Conservation (phyloP, 192 early-diverging fungal genomes). For the Chytriomyces sp. region DNA sequence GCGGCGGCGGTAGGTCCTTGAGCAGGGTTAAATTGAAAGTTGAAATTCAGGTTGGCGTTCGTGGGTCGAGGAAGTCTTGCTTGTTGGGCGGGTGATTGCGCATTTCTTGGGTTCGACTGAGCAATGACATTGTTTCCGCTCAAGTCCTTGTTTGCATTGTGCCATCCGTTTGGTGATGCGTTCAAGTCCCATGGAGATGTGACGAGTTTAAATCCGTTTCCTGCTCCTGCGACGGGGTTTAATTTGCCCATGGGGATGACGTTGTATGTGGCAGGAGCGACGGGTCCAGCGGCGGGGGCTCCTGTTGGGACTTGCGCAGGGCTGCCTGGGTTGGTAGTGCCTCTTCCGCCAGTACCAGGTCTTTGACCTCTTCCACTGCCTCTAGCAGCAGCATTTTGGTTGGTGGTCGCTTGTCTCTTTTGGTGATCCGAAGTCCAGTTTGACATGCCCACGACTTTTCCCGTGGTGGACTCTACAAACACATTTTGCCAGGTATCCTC, state of each 20-base stretch:
- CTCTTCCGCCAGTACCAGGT: neutral
- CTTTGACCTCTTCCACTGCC: neutral
- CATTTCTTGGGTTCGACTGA: slow-evolving; percentile 27
- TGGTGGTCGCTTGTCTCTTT: neutral
- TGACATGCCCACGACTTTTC: slow-evolving; percentile 11
- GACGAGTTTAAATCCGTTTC: slow-evolving; percentile 33
- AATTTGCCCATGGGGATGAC: slow-evolving; percentile 30
- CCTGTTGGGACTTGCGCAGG: neutral
- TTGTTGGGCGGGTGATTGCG: neutral
- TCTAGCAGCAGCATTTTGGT: neutral
- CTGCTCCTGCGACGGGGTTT: slow-evolving; percentile 7
- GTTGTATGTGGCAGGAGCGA: slow-evolving; percentile 19
- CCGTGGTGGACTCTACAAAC: slow-evolving; percentile 2
- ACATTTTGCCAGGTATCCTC: slow-evolving; percentile 16
- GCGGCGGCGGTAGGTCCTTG: slow-evolving; percentile 11
- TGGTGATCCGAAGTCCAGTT: slow-evolving; percentile 4
- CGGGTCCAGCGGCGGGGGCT: neutral
- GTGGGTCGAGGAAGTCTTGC: neutral
- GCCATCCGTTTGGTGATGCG: slow-evolving; percentile 53
- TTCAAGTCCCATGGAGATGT: slow-evolving; percentile 34
- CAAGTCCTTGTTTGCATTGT: slow-evolving; percentile 36
- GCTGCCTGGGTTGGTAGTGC: neutral
- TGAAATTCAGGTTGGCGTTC: slow-evolving; percentile 14
- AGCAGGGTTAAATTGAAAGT: slow-evolving; percentile 28
- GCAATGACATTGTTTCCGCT: slow-evolving; percentile 19